Evolutionary conservation across 2,329 filamentous ascomycete species (phyloP), one percentile per base, ranked within the genome.

Genomic region (Elsinoe perseae): DNA sequence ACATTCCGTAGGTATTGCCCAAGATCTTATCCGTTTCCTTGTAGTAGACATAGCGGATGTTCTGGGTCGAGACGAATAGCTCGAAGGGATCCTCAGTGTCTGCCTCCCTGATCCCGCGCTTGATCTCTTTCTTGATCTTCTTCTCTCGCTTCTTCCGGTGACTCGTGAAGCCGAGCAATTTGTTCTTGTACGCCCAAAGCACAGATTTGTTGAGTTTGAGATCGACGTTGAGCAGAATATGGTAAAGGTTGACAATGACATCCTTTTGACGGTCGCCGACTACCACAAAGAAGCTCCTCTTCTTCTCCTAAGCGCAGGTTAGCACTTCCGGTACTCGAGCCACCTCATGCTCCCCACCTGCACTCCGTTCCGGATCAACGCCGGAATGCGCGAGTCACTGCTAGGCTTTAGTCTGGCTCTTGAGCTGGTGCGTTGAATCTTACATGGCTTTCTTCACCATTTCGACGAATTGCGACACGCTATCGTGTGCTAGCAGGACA

Each of bases 1-100:
- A 96, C 89, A 96, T 96, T 69, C 92, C 92, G 69, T 93, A 98
- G 42, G 93, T 98, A 71, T 97, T 95, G 70, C 93, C 93, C 57
- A 97, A 74, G 68, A 98, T 96, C 78, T 96, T 97, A 67, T 98
- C 93, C 25, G 93, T 97, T 76, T 98, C 93, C 75, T 98, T 98
- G 78, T 98, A 98, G 79, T 95, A 98, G 57, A 93, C 89, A 80
- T 98, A 98, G 72, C 93, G 87, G 70, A 98, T 95, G 72, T 96
- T 90, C 75, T 97, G 88, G 57, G 95, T 84, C 58, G 90, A 93
- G 65, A 97, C 86, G 74, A 97, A 98, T 56, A 97, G 82, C 74
- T 98, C 93, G 76, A 98, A 98, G 0, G 93, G 87, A 69, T 98
- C 93, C 69, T 95, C 89, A 56, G 84, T 81, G 71, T 98, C 95